phyloP scores from a whole-genome alignment of 31 red algal genomes.

The Pterothamnion heteromorphum region DNA sequence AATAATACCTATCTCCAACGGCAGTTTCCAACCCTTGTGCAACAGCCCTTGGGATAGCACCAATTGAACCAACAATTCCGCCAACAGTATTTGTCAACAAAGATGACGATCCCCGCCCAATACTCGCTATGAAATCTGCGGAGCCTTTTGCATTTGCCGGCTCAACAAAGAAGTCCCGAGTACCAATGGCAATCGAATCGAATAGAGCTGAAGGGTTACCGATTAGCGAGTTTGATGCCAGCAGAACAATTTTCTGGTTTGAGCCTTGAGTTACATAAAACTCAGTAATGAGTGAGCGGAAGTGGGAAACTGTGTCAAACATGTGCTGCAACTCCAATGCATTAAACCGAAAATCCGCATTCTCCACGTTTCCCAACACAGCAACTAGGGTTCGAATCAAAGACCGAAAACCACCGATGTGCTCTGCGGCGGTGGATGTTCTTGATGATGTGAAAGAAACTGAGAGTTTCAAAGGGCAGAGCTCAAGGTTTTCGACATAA shows the following conservation, averaged over 20 bases:
- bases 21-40: slow-evolving; percentile 89
- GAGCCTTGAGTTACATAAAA: slow-evolving; percentile 84
- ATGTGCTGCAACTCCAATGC: slow-evolving; percentile 87
- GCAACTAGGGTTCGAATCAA: slow-evolving; percentile 85
- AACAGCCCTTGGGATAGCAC: slow-evolving; percentile 81
- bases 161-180: slow-evolving; percentile 98
- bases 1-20: slow-evolving; percentile 86
- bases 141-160: slow-evolving; percentile 85
- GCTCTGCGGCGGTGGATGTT: slow-evolving; percentile 65
- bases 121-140: slow-evolving; percentile 83
- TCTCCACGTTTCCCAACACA: slow-evolving; percentile 93
- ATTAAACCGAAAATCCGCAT: slow-evolving; percentile 93
- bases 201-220: slow-evolving; percentile 93
- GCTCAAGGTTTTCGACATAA: slow-evolving; percentile 82
- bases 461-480: slow-evolving; percentile 77
- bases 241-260: slow-evolving; percentile 78
- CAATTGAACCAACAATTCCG: slow-evolving; percentile 85
- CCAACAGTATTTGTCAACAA: slow-evolving; percentile 86
- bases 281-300: slow-evolving; percentile 79
- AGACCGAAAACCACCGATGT: slow-evolving; percentile 68
- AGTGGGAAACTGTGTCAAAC: slow-evolving; percentile 82
- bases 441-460: slow-evolving; percentile 79
- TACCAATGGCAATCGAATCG: slow-evolving; percentile 89
- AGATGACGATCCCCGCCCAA: slow-evolving; percentile 86
- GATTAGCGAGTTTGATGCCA: slow-evolving; percentile 85